These are phyloP conservation scores for Phytopythium oedochilum DNA, from an alignment of 352 stramenopile species.

Conservation along the genomic window DNA sequence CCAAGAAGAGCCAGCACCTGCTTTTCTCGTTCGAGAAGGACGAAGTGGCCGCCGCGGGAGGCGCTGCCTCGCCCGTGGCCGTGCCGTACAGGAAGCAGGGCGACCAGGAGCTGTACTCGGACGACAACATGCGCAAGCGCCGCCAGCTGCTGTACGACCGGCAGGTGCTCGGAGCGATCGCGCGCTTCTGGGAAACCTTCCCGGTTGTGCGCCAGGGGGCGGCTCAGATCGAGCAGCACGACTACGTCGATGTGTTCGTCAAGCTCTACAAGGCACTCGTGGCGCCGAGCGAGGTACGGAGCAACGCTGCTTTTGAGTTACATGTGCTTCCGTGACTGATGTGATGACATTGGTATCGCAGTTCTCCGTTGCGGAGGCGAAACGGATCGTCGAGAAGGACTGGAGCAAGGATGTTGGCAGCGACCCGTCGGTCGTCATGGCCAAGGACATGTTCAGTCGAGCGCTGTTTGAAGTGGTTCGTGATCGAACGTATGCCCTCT, in stretches of 20 bases:
- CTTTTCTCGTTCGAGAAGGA: constrained; percentile 45
- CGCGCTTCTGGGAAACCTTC: constrained; percentile 76
- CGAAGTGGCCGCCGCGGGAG: neutral
- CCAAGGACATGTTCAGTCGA: constrained; percentile 49
- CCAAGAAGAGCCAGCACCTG: constrained; percentile 34
- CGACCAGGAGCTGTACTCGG: constrained; percentile 60
- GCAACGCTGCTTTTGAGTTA: neutral
- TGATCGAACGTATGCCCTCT: neutral
- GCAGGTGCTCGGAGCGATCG: constrained; percentile 40
- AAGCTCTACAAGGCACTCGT: constrained; percentile 84
- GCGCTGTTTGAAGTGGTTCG: constrained; percentile 72
- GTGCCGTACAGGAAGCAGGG: constrained; percentile 74
- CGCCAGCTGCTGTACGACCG: constrained; percentile 47
- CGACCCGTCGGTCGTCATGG: constrained; percentile 33
- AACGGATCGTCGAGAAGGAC: constrained; percentile 73
- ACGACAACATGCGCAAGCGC: constrained; percentile 57
- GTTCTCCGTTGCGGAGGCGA: constrained; percentile 67
- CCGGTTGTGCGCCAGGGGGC: constrained; percentile 40
- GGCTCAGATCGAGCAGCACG: constrained; percentile 32
- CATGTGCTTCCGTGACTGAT: neutral
- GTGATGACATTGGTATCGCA: constrained; percentile 7
- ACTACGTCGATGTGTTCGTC: constrained; percentile 79
- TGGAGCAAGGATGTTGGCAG: constrained; percentile 55
- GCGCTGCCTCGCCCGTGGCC: constrained; percentile 11
- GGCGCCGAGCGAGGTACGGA: constrained; percentile 34